Conservation (phyloP, 2,329 filamentous ascomycete genomes). For the Scedosporium dehoogii region DNA sequence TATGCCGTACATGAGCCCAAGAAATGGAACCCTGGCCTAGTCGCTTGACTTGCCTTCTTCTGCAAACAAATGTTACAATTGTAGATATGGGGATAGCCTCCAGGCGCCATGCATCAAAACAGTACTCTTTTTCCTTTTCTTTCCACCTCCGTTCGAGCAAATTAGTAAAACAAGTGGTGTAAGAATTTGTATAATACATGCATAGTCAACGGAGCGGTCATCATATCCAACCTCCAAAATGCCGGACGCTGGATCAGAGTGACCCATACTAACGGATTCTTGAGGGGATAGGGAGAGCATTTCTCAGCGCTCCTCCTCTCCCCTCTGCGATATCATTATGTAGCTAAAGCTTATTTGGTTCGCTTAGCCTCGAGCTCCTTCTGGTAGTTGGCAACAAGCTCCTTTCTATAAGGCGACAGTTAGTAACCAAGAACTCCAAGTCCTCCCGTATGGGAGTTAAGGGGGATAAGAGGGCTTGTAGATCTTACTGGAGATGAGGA, state of each 20-base stretch:
- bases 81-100: too few species aligned
- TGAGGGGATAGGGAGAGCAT: too few species aligned
- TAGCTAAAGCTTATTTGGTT: conserved; percentile 30
- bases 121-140: background rate
- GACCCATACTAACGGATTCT: background rate
- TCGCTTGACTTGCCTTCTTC: too few species aligned
- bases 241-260: background rate
- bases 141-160: background rate
- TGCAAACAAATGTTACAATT: too few species aligned
- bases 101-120: background rate
- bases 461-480: conserved; percentile 22
- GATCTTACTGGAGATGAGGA: conserved; percentile 67
- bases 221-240: background rate
- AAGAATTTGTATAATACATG: background rate
- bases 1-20: too few species aligned
- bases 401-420: conserved; percentile 33
- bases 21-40: too few species aligned
- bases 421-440: conserved; percentile 12
- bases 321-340: too few species aligned
- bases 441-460: background rate
- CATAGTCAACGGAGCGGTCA: background rate
- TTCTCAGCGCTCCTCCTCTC: too few species aligned
- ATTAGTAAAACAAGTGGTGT: background rate
- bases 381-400: conserved; percentile 48
- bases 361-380: conserved; percentile 49